Evolutionary conservation across 2,329 filamentous ascomycete species (phyloP).

Genomic region (Waltergamsia citrina): DNA sequence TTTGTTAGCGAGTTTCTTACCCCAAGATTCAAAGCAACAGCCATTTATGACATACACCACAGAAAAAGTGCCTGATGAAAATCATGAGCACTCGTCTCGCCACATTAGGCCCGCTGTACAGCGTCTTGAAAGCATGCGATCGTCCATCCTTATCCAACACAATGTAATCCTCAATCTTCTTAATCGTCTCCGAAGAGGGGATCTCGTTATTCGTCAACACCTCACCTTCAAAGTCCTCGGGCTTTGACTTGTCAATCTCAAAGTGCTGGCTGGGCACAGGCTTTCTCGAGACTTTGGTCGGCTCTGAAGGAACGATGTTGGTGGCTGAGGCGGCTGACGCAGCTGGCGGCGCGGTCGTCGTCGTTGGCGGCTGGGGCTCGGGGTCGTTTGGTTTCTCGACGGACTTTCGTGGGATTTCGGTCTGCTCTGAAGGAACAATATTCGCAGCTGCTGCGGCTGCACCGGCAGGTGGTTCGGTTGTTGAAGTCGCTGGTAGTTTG

Average conservation of each 20-base stretch:
- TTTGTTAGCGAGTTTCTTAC: neutral
- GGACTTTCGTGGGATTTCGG: no score
- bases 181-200: conserved; percentile 37
- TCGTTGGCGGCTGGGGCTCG: no score
- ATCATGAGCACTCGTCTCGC: conserved; percentile 55
- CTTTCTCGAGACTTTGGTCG: conserved; percentile 4
- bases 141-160: conserved; percentile 55
- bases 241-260: conserved; percentile 28
- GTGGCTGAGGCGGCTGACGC: no score
- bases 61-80: conserved; percentile 75
- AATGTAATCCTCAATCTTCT: conserved; percentile 41
- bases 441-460: no score
- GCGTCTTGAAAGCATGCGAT: conserved; percentile 49
- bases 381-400: no score
- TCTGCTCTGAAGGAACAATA: no score
- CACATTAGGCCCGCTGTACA: conserved; percentile 47
- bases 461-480: no score
- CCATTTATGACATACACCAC: conserved; percentile 49
- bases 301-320: no score
- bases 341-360: no score
- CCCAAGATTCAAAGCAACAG: neutral
- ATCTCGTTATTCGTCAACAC: conserved; percentile 45
- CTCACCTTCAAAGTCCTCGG: conserved; percentile 45
- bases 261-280: conserved; percentile 12
- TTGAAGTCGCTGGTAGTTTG: no score